Evolutionary conservation across 2,329 filamentous ascomycete species (phyloP).

Genomic region (Zymoseptoria passerinii): DNA sequence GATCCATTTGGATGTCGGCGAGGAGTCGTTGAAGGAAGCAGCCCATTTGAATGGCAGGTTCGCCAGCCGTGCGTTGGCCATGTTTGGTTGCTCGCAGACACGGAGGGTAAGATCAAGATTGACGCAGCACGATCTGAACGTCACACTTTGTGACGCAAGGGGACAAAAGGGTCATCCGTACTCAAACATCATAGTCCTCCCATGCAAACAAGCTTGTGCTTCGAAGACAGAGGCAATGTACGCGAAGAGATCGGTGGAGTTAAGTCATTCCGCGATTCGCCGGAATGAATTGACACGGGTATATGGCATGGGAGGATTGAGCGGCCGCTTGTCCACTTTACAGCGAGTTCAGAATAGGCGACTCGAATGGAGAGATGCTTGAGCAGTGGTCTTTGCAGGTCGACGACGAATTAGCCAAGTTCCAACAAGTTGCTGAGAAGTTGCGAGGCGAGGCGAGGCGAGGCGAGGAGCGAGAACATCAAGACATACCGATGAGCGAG

Average conservation of each 20-base stretch:
- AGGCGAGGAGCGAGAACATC: neutral
- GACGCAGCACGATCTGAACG: neutral
- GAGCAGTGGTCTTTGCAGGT: neutral
- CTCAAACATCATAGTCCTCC: neutral
- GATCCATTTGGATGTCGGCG: neutral
- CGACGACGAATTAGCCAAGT: neutral
- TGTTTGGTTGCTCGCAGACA: neutral
- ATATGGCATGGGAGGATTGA: neutral
- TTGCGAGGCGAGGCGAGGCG: neutral
- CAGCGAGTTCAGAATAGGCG: neutral
- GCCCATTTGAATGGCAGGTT: neutral
- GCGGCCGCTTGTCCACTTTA: neutral
- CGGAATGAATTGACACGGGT: no score
- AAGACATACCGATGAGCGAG: neutral
- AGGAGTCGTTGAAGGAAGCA: neutral
- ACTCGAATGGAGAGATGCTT: neutral
- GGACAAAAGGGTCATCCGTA: neutral
- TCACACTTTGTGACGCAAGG: neutral
- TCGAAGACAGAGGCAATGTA: neutral
- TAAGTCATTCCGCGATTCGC: neutral
- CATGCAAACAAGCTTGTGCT: neutral
- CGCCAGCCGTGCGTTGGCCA: neutral
- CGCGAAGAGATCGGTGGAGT: neutral
- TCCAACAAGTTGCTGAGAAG: neutral
- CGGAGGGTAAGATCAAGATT: neutral